Evolutionary conservation across 2,329 filamentous ascomycete species (phyloP), one percentile per base, ranked within the genome.

Genomic region (Piedraia hortae): DNA sequence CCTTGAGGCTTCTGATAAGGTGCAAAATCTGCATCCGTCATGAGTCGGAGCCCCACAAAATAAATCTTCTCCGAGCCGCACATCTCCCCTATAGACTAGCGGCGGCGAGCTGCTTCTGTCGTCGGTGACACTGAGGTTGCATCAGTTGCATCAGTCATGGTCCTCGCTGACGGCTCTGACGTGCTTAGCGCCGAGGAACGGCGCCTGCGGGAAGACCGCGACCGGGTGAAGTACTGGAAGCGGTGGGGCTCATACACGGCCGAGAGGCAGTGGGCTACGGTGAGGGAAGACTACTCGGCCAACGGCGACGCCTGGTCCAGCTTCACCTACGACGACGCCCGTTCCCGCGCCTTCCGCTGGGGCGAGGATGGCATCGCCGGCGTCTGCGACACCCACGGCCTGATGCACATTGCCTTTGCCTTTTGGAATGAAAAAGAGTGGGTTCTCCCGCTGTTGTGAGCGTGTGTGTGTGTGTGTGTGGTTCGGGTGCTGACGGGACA

Each of bases 391-490:
- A 77, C 74, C 9, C 82, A 93, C 42, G 78, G 78, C 28, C 51
- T 71, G 24, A 73, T 90, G 47, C 89, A 93, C 45, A 71, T 93
- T 45, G 75, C 73, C 3, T 91, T 93, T 54, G 66, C 77, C 23
- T 93, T 93, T 45, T 93, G 82, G 82, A 93, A 93, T 43, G 80
- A 78, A 45, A 65, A 91, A 52, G 82, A 93, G 78, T 89, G 43
- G 35, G 61, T 46, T 14, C 14, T 28, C 7, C 9, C 12, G 3
- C 10, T 6, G 4, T 12, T 10, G 10, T 10, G 14, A 10, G 8
- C 13, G 8, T 8, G 9, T 15, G 5, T 21, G 11, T 9, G 10
- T 6, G 10, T 5, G 8, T 8, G 19, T 4, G 10, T 16, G 9
- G 12, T 20, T 17, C 4, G 4, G 5, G 20, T 53, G 63, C 42